These are phyloP conservation scores for Fraxinus albicans DNA, from an alignment of 305 asterid species.

Conservation along the genomic window DNA sequence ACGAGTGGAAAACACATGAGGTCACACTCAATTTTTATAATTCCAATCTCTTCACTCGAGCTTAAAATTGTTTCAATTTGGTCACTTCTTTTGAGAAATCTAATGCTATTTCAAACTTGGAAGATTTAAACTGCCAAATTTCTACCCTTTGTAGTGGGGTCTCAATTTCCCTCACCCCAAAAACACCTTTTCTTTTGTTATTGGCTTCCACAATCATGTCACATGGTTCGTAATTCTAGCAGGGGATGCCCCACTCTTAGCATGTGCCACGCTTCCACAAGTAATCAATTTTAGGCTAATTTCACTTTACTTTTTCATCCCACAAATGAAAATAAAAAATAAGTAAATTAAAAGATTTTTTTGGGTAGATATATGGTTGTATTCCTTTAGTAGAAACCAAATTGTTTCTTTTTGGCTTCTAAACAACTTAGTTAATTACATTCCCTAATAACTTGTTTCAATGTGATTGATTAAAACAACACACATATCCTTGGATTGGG, in stretches of 20 bases:
- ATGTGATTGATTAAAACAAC: conserved; percentile 23
- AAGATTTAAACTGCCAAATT: background rate
- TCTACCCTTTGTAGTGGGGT: conserved; percentile 26
- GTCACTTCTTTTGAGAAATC: background rate
- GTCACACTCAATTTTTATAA: background rate
- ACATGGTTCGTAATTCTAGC: conserved; percentile 25
- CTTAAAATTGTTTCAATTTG: background rate
- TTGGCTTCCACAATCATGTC: conserved; percentile 29
- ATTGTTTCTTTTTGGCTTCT: background rate
- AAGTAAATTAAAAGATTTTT: too few relatives aligned
- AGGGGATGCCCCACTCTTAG: conserved; percentile 7
- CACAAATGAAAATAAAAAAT: background rate
- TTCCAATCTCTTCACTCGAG: background rate
- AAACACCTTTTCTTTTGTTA: background rate
- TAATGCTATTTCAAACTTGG: background rate
- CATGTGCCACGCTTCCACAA: conserved; percentile 24
- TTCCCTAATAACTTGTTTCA: background rate
- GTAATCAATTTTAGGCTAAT: background rate
- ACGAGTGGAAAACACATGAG: background rate
- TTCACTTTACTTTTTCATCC: background rate
- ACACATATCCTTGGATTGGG: conserved; percentile 22
- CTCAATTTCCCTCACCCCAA: conserved; percentile 7
- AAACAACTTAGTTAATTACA: background rate
- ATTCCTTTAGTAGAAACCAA: background rate
- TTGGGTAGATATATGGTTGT: background rate